Evolutionary conservation across 2,329 filamentous ascomycete species (phyloP), one percentile per base, ranked within the genome.

Genomic region (Byssothecium circinans): DNA sequence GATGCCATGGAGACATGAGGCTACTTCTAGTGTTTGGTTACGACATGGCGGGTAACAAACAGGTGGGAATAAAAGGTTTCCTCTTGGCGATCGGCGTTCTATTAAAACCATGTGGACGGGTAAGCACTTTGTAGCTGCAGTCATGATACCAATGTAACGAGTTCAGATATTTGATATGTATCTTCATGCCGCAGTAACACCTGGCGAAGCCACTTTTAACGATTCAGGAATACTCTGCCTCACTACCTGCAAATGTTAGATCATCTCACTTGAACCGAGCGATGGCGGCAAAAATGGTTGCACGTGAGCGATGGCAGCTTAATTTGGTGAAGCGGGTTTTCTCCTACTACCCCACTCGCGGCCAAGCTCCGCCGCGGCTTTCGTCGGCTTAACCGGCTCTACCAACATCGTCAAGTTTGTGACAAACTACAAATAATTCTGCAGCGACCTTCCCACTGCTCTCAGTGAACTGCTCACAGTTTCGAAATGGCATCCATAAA

Each of bases 1-100:
- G 68, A 69, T 46, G 61, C 63, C 27, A 72, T 71, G 69, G 69
- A 72, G 50, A 50, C 52, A 45, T 63, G 20, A 35, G n/a, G 14
- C 29, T 32, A 12, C 29, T 14, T 32, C 4, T 4, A 12, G 5
- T 4, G 6, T 4, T 12, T 32, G 4, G 12, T 12, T 32, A 5
- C 14, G 29, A 12, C 4, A 7, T 14, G 29, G 6, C 29, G 14
- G 15, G 10, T 8, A 25, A 19, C 8, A 2, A n/a, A 25, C 11
- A 17, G 19, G 8, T 22, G 25, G 19, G n/a, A n/a, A n/a, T n/a
- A 12, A 37, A 8, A 20, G 35, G 18, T 19, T 17, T 19, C 33
- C 19, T 18, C 30, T 41, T 42, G 17, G 32, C 33, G 27, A 36
- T 32, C 17, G 41, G 46, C 36, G 41, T 44, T 49, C 14, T 40